A percentile compares a stretch with the other conserved stretches of the same genome.
phyloP scores from a whole-genome alignment of 345 rosid species.

The Erucastrum elatum region DNA sequence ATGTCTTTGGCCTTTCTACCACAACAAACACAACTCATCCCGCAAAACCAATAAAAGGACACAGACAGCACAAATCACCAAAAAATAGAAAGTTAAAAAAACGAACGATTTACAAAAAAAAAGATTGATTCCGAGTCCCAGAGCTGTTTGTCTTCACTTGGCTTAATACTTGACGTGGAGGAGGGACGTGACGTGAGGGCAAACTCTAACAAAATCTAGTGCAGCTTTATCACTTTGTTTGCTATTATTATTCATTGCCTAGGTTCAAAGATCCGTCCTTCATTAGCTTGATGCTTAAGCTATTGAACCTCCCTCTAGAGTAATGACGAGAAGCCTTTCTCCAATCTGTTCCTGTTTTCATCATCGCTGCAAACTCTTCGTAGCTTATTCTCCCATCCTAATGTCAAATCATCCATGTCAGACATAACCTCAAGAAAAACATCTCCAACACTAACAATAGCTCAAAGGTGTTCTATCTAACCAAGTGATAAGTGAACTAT shows the following conservation, averaged over 20 bases:
- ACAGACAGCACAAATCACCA: constrained; percentile 31
- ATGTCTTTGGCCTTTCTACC: constrained; percentile 32
- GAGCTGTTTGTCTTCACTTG: background rate
- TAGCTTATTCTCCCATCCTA: constrained; percentile 97
- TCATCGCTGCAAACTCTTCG: constrained; percentile 96
- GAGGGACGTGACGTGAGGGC: constrained; percentile 21
- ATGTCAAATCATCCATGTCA: constrained; percentile 30
- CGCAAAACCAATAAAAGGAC: constrained; percentile 17
- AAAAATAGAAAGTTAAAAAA: background rate
- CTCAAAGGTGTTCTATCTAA: background rate
- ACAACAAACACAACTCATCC: constrained; percentile 35
- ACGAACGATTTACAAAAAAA: constrained; percentile 35
- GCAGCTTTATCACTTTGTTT: constrained; percentile 13
- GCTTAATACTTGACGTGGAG: constrained; percentile 15
- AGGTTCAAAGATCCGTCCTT: constrained; percentile 93
- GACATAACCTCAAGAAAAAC: constrained; percentile 15
- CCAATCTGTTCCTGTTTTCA: constrained; percentile 99
- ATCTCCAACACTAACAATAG: background rate
- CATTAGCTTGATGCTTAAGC: constrained; percentile 93
- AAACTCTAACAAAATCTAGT: constrained; percentile 23
- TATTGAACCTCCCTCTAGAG: constrained; percentile 98
- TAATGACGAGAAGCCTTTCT: constrained; percentile 99
- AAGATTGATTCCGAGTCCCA: constrained; percentile 12
- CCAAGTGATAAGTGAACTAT: background rate
- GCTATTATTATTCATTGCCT: constrained; percentile 55